Evolutionary conservation across 2,329 filamentous ascomycete genomes (phyloP).

Genomic region (Exophiala aquamarina): DNA sequence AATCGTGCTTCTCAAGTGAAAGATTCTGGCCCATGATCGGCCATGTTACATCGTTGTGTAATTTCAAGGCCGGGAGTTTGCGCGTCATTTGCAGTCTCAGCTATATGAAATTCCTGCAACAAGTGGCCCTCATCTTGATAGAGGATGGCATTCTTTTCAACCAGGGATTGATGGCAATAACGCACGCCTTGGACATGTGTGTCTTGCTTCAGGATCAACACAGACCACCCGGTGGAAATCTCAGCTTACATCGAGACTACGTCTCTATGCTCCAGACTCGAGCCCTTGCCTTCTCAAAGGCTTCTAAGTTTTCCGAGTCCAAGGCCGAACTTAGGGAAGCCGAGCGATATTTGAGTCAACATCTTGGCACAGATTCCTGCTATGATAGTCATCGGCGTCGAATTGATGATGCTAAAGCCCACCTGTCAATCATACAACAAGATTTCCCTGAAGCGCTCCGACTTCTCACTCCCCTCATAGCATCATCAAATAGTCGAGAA

Average conservation of each 20-base stretch:
- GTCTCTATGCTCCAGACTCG: constrained; percentile 9
- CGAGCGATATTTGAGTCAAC: neutral
- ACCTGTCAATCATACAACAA: constrained; percentile 3
- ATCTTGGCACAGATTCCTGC: neutral
- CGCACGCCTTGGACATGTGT: constrained; percentile 13
- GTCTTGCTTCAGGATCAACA: neutral
- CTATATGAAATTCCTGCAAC: constrained; percentile 8
- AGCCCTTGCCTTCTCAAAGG: neutral
- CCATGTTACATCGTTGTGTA: constrained; percentile 5
- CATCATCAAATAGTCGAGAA: neutral
- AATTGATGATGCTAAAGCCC: constrained; percentile 9
- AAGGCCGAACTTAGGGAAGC: constrained; percentile 8
- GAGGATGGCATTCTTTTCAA: constrained; percentile 4
- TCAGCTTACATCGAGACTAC: constrained; percentile 5
- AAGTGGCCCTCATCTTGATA: constrained; percentile 5
- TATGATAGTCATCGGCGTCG: neutral
- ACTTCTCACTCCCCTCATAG: constrained; percentile 4
- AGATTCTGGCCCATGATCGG: constrained; percentile 10
- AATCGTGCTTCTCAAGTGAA: constrained; percentile 2
- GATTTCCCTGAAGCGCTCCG: constrained; percentile 1
- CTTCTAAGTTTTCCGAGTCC: constrained; percentile 4
- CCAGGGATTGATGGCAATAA: constrained; percentile 1
- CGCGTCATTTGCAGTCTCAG: constrained; percentile 2
- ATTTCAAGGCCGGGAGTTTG: neutral
- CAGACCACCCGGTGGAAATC: neutral